Evolutionary conservation across 2,329 filamentous ascomycete species (phyloP).

Genomic region (Penicillium hordei): DNA sequence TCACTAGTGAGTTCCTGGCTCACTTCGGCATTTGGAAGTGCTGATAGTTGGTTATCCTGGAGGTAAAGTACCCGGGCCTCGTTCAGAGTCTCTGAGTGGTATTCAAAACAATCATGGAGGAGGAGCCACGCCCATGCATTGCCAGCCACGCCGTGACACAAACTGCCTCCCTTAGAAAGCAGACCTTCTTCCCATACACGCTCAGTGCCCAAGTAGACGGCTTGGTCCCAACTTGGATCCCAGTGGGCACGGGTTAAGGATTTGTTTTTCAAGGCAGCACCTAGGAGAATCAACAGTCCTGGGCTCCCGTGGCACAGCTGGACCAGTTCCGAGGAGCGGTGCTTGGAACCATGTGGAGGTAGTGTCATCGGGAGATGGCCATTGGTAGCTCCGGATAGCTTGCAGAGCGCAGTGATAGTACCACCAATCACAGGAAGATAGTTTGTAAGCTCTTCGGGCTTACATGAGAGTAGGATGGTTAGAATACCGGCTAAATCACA

Average conservation of each 20-base stretch:
- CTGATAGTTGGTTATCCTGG: constrained; percentile 11
- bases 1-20: constrained; percentile 30
- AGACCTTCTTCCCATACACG: constrained; percentile 45
- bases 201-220: constrained; percentile 34
- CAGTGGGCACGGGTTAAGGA: constrained; percentile 32
- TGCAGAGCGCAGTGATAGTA: constrained; percentile 40
- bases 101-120: constrained; percentile 40
- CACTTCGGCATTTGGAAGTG: constrained; percentile 2
- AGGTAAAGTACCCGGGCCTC: constrained; percentile 26
- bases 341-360: constrained; percentile 29
- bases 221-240: constrained; percentile 42
- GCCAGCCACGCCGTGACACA: constrained; percentile 45
- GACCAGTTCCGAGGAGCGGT: constrained; percentile 35
- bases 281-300: constrained; percentile 39
- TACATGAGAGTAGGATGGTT: constrained; percentile 37
- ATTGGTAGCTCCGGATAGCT: constrained; percentile 33
- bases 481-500: constrained; percentile 37
- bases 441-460: constrained; percentile 31
- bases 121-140: constrained; percentile 44
- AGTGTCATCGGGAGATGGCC: constrained; percentile 43
- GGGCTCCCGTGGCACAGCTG: constrained; percentile 46
- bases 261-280: constrained; percentile 31
- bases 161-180: constrained; percentile 42
- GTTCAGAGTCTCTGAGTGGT: constrained; percentile 25
- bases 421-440: constrained; percentile 36